Conservation (phyloP, 495 filamentous ascomycete genomes). For the Annulohypoxylon stygium region DNA sequence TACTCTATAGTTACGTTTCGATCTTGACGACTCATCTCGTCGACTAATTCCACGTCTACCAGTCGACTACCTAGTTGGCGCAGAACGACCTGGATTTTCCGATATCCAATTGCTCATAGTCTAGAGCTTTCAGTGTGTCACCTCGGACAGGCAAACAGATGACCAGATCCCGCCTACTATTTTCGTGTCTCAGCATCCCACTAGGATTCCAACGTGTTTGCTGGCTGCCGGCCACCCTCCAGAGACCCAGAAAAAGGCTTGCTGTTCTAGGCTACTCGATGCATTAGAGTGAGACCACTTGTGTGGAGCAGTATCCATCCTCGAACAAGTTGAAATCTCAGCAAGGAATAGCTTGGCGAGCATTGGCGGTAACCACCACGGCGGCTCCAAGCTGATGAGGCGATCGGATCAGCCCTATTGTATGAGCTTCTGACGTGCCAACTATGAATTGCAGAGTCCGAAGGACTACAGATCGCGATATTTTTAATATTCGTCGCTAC, state of each 20-base stretch:
- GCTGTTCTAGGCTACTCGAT: conserved; percentile 49
- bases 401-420: conserved; percentile 41
- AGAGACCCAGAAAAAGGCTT: conserved; percentile 42
- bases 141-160: conserved; percentile 46
- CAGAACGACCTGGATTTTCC: conserved; percentile 32
- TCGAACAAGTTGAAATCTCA: conserved; percentile 46
- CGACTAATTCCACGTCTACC: conserved; percentile 15
- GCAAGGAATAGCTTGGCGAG: conserved; percentile 45
- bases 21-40: conserved; percentile 13
- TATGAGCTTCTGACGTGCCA: conserved; percentile 34
- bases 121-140: conserved; percentile 40
- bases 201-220: conserved; percentile 42
- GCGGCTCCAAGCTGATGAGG: conserved; percentile 45
- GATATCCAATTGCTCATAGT: conserved; percentile 34
- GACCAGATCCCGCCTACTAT: conserved; percentile 37
- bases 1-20: conserved; percentile 22
- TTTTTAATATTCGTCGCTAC: conserved; percentile 41
- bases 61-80: conserved; percentile 17
- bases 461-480: conserved; percentile 41
- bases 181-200: conserved; percentile 39
- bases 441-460: conserved; percentile 50
- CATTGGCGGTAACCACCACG: conserved; percentile 41
- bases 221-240: conserved; percentile 37
- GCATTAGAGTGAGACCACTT: conserved; percentile 49
- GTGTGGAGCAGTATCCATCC: conserved; percentile 47